phyloP scores from a whole-genome alignment of 2,329 filamentous ascomycete species.

The Chalaropsis ovoidea region DNA sequence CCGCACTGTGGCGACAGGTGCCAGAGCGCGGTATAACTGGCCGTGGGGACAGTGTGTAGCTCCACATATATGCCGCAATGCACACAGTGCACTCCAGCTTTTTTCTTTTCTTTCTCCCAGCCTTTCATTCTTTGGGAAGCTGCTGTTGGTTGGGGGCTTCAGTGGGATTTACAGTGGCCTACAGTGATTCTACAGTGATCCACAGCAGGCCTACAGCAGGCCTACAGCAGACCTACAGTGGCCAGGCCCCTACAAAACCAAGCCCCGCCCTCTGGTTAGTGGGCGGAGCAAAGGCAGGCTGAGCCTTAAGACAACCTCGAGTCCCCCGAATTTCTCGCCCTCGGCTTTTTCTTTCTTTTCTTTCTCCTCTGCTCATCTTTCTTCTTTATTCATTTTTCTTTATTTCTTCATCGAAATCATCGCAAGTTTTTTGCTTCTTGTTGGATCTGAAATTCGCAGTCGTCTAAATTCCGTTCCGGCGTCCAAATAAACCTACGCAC shows the following conservation, averaged over 20 bases:
- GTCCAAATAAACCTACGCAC: not conserved
- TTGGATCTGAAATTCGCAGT: not conserved
- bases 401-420: constrained; percentile 12
- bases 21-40: not conserved
- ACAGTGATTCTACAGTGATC: not conserved
- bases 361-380: constrained; percentile 8
- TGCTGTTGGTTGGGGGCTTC: not conserved
- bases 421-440: constrained; percentile 7
- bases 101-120: constrained; percentile 2
- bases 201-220: not conserved
- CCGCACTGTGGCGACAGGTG: not conserved
- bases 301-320: not conserved
- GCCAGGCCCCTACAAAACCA: not conserved
- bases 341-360: not conserved
- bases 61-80: not conserved
- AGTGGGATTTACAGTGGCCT: not conserved
- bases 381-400: constrained; percentile 15
- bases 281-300: not conserved
- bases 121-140: constrained; percentile 6
- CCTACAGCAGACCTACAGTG: no score
- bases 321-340: not conserved
- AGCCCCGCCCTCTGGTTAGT: not conserved
- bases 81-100: not conserved
- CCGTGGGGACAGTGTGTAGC: not conserved
- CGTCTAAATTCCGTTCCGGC: not conserved